Percentiles rank a stretch among this genome's conserved stretches.
Conservation (phyloP, 805 yeast genomes). For the Wickerhamomyces bisporus region DNA sequence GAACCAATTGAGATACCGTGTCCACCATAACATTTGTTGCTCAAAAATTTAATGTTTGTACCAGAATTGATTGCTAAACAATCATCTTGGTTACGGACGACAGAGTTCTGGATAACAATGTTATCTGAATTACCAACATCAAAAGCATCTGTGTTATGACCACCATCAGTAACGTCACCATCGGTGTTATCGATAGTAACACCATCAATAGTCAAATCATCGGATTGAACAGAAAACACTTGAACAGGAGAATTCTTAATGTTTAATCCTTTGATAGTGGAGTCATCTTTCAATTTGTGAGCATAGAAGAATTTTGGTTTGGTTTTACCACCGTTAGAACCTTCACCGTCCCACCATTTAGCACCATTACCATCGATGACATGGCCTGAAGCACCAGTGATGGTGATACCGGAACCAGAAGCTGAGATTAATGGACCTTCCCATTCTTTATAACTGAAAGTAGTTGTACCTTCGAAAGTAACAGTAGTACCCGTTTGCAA, state of each 20-base stretch:
- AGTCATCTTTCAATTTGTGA: conserved; percentile 5
- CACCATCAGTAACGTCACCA: conserved; percentile 10
- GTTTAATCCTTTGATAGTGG: conserved; percentile 9
- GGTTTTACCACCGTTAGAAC: conserved; percentile 11
- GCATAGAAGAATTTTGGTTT: conserved; percentile 14
- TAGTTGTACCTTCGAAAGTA: conserved; percentile 14
- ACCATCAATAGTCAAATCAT: conserved; percentile 5
- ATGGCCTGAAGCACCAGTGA: conserved; percentile 14
- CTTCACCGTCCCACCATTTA: conserved; percentile 17
- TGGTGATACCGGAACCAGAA: conserved; percentile 12
- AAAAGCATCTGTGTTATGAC: conserved; percentile 17
- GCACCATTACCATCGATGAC: conserved; percentile 14
- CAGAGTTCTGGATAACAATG: conserved; percentile 8
- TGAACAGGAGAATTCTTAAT: conserved; percentile 13
- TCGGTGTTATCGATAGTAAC: conserved; percentile 9
- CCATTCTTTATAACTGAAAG: conserved; percentile 15
- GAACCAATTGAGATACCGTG: conserved; percentile 18
- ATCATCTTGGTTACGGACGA: conserved; percentile 15
- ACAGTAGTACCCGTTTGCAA: conserved; percentile 12
- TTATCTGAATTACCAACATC: conserved; percentile 10
- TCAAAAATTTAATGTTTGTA: conserved; percentile 9
- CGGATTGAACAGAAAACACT: conserved; percentile 6
- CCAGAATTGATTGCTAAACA: conserved; percentile 18
- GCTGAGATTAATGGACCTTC: conserved; percentile 13
- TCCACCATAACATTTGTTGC: conserved; percentile 14